Conservation (phyloP, 305 asterid species). For the Solanum hybrid region DNA sequence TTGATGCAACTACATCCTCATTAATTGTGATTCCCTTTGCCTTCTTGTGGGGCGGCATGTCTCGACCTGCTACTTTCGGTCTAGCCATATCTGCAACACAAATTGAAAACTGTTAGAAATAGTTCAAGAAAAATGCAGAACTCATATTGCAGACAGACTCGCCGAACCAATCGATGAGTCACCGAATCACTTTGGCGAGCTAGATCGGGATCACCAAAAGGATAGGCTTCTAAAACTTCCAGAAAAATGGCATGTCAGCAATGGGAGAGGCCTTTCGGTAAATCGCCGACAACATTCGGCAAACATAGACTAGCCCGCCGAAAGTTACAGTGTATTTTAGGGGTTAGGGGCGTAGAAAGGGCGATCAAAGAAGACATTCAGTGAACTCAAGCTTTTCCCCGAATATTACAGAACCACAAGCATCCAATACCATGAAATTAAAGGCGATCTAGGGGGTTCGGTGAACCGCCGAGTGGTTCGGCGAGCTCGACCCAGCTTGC, state of each 20-base stretch:
- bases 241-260: neutral
- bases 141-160: neutral
- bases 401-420: neutral
- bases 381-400: neutral
- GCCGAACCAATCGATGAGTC: neutral
- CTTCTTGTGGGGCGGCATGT: neutral
- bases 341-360: neutral
- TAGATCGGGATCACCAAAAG: neutral
- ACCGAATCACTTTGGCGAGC: neutral
- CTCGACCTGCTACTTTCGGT: neutral
- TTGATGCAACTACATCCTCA: neutral
- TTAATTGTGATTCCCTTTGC: neutral
- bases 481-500: neutral
- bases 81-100: neutral
- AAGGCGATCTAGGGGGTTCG: neutral
- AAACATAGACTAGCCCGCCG: neutral
- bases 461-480: neutral
- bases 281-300: neutral
- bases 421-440: neutral
- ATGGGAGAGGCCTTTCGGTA: neutral
- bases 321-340: neutral
- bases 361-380: neutral
- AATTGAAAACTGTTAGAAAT: neutral
- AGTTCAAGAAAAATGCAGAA: neutral
- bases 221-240: neutral